Conservation (phyloP, 2,329 filamentous ascomycete species). For the Botryosphaeria dothidea region DNA sequence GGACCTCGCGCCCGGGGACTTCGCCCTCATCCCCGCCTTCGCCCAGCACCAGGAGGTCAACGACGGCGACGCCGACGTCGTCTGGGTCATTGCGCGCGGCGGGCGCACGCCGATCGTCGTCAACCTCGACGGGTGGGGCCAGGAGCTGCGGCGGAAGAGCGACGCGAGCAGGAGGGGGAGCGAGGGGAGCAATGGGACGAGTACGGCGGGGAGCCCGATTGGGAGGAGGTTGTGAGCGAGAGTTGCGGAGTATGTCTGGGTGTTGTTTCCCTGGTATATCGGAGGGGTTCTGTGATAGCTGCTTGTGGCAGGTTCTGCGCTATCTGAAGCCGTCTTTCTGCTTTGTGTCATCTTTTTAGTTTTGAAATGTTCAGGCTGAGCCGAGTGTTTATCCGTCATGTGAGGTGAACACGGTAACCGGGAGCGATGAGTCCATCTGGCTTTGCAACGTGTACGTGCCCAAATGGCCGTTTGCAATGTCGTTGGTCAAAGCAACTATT, state of each 20-base stretch:
- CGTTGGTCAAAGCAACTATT: no score
- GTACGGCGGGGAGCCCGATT: not conserved
- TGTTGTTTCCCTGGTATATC: not conserved
- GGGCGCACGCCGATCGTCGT: constrained; percentile 63
- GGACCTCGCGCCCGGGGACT: constrained; percentile 64
- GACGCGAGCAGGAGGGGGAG: not conserved
- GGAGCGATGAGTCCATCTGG: no score
- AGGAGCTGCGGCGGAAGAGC: constrained; percentile 17
- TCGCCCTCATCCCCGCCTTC: constrained; percentile 69
- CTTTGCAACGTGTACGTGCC: no score
- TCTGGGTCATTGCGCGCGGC: constrained; percentile 67
- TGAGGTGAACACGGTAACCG: no score
- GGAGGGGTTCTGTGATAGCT: no score
- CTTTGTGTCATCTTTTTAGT: no score
- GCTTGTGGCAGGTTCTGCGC: no score
- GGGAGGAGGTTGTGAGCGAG: not conserved
- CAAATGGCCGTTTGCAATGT: no score
- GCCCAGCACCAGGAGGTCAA: constrained; percentile 72
- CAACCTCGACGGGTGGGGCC: constrained; percentile 63
- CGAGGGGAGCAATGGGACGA: not conserved
- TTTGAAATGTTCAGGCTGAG: no score
- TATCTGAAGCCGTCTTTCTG: no score
- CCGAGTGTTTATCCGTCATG: no score
- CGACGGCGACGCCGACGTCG: constrained; percentile 62
- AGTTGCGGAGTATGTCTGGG: not conserved